A percentile compares a stretch with the other conserved stretches of the same genome.
Conservation (phyloP, 2,329 filamentous ascomycete genomes). For the Paecilomyces fulvus region DNA sequence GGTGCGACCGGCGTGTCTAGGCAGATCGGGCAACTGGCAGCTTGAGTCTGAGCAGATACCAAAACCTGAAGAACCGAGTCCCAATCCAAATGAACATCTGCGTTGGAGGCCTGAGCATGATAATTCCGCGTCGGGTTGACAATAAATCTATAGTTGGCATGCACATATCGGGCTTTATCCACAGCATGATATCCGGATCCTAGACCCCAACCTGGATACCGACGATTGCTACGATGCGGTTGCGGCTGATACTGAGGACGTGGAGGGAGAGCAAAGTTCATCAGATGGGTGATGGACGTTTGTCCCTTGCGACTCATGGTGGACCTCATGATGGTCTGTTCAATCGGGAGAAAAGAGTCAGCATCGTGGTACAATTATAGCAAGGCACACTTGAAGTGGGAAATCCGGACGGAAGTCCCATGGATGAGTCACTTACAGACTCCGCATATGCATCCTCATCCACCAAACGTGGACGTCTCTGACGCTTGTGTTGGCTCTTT, state of each 20-base stretch:
- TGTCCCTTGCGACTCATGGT: conserved; percentile 73
- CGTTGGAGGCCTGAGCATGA: conserved; percentile 68
- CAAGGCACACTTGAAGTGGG: neutral
- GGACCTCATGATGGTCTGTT: conserved; percentile 53
- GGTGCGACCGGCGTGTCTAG: conserved; percentile 86
- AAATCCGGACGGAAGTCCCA: neutral
- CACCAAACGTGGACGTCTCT: conserved; percentile 63
- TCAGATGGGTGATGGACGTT: conserved; percentile 91
- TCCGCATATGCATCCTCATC: conserved; percentile 87
- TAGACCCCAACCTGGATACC: conserved; percentile 72
- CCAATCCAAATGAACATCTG: conserved; percentile 88
- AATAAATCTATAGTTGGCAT: conserved; percentile 96
- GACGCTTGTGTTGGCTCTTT: conserved; percentile 76
- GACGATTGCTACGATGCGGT: conserved; percentile 53
- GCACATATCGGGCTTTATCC: conserved; percentile 86
- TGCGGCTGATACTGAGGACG: conserved; percentile 53
- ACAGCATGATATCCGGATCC: conserved; percentile 83
- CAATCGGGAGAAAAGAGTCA: conserved; percentile 4
- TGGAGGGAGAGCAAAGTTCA: conserved; percentile 79
- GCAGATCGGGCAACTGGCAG: conserved; percentile 87
- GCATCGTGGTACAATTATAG: conserved; percentile 4
- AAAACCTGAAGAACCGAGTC: conserved; percentile 82
- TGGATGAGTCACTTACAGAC: conserved; percentile 45
- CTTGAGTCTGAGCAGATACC: conserved; percentile 81
- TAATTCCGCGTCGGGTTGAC: conserved; percentile 78